phyloP scores from a whole-genome alignment of 2,329 filamentous ascomycete species.

The Diaporthe nobilis region DNA sequence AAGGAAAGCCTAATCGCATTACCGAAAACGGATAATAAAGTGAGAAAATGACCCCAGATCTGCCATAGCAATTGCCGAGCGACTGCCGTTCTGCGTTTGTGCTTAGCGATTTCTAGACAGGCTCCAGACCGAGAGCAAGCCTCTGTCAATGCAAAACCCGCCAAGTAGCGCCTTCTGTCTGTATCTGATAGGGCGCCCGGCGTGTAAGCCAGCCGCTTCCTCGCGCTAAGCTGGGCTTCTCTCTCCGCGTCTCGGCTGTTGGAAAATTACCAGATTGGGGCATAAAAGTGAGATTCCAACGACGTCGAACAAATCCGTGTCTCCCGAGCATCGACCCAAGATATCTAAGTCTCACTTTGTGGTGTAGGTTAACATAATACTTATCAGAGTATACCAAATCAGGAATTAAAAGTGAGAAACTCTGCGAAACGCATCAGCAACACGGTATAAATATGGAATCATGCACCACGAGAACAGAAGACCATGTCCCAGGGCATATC shows the following conservation, averaged over 20 bases:
- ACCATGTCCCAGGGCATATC: neutral
- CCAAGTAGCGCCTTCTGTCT: neutral
- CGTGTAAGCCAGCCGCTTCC: slow-evolving; percentile 12
- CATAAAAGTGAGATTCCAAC: slow-evolving; percentile 37
- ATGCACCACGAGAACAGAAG: neutral
- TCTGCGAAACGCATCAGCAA: neutral
- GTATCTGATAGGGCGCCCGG: neutral
- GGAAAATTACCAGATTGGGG: slow-evolving; percentile 21
- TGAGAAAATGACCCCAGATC: slow-evolving; percentile 28
- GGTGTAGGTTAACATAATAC: neutral
- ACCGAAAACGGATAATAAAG: slow-evolving; percentile 38
- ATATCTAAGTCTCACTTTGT: neutral
- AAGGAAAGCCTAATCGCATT: neutral
- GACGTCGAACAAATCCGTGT: neutral
- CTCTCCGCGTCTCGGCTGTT: neutral
- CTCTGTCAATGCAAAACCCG: neutral
- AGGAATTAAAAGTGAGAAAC: slow-evolving; percentile 15
- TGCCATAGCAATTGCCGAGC: neutral
- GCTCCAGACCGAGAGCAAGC: neutral
- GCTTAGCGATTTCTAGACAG: neutral
- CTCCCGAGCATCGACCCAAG: neutral
- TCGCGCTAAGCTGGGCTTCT: neutral
- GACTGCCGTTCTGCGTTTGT: slow-evolving; percentile 9
- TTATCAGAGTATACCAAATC: neutral
- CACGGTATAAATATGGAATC: slow-evolving; percentile 8